A percentile compares a stretch with the other conserved stretches of the same genome.
Conservation (phyloP, 345 rosid genomes). For the Eucalyptus virginea region DNA sequence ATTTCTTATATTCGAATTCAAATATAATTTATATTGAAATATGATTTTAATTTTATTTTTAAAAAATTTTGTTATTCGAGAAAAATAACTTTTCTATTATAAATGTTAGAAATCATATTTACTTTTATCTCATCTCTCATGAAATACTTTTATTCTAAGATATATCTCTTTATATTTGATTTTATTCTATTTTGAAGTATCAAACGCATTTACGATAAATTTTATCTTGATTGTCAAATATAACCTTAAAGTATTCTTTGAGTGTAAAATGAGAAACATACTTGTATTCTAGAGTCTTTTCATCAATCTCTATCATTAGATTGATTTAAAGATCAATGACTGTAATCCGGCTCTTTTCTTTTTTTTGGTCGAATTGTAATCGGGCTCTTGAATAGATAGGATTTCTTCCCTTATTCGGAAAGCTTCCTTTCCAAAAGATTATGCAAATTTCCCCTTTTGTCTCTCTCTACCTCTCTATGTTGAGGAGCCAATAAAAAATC, state of each 20-base stretch:
- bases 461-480: background rate
- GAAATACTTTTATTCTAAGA: accelerated
- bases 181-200: accelerated
- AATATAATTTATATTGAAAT: too few species aligned
- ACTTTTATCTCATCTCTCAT: too few species aligned
- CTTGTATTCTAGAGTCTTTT: too few species aligned
- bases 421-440: background rate
- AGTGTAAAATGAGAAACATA: background rate
- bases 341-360: too few species aligned
- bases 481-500: accelerated
- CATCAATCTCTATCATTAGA: too few species aligned
- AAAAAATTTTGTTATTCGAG: accelerated
- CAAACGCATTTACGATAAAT: too few species aligned
- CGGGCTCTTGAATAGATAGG: background rate
- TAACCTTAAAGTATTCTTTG: too few species aligned
- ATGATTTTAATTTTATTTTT: too few species aligned
- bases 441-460: background rate
- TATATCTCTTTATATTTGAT: accelerated
- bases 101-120: accelerated
- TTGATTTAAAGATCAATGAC: background rate
- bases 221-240: too few species aligned
- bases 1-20: too few species aligned
- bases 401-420: background rate
- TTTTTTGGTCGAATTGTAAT: too few species aligned
- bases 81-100: too few species aligned